Conservation (phyloP, 176 grass and related monocot genomes). For the Thalia dealbata region DNA sequence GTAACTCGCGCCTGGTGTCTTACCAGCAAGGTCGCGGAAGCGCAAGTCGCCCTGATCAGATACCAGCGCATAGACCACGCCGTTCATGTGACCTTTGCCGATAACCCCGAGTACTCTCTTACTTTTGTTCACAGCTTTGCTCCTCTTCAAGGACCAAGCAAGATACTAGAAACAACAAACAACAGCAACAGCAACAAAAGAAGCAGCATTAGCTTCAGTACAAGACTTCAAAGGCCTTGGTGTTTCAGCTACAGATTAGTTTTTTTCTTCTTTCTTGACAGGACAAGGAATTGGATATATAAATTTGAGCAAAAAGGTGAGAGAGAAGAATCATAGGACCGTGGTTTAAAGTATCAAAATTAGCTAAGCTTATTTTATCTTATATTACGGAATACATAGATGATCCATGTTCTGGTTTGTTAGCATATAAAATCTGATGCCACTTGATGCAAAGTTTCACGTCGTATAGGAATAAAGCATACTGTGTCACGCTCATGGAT, state of each 20-base stretch:
- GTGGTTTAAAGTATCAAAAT: background rate
- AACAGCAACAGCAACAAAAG: conserved; percentile 22
- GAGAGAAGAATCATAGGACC: background rate
- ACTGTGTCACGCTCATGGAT: conserved; percentile 88
- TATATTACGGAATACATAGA: background rate
- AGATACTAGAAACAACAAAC: no score
- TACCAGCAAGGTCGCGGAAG: conserved; percentile 64
- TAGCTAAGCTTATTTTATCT: background rate
- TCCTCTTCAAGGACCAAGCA: conserved; percentile 91
- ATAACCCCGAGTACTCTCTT: conserved; percentile 65
- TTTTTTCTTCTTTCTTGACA: background rate
- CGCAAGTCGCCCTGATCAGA: conserved; percentile 74
- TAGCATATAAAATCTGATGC: background rate
- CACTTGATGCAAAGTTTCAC: background rate
- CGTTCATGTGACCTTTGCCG: conserved; percentile 88
- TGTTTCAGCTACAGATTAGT: background rate
- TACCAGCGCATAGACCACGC: conserved; percentile 68
- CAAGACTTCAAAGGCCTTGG: background rate
- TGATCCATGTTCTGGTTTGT: background rate
- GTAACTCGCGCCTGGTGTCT: conserved; percentile 29
- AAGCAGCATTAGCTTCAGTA: background rate
- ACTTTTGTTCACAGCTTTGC: conserved; percentile 87
- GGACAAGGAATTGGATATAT: background rate
- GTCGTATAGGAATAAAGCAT: conserved; percentile 2
- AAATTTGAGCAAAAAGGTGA: background rate